Percentiles rank a stretch among this genome's conserved stretches.
phyloP scores from a whole-genome alignment of 257 asterid genomes.

The Haberlea rhodopensis region DNA sequence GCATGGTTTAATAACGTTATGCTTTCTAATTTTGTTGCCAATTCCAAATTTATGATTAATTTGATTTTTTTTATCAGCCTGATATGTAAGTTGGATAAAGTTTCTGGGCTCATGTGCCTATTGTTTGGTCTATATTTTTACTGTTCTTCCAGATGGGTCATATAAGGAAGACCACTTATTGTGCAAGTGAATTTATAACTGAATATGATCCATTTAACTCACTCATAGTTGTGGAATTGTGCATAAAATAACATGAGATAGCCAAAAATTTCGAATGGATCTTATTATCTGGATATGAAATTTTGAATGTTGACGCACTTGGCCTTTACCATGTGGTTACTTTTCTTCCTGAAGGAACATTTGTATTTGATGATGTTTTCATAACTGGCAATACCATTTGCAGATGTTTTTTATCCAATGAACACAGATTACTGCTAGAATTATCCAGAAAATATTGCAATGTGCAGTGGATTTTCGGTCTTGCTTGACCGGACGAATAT shows the following conservation, averaged over 20 bases:
- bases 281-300: background rate
- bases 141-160: background rate
- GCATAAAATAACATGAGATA: background rate
- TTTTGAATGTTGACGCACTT: background rate
- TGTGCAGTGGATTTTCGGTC: slow-evolving; percentile 77
- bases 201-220: background rate
- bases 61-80: no score
- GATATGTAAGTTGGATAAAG: no score
- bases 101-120: background rate
- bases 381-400: slow-evolving; percentile 24
- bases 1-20: background rate
- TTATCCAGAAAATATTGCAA: slow-evolving; percentile 74
- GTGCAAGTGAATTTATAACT: no score
- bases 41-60: background rate
- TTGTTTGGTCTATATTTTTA: background rate
- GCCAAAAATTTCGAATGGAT: background rate
- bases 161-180: background rate
- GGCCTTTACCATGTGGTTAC: background rate
- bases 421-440: slow-evolving; percentile 51
- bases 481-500: slow-evolving; percentile 50
- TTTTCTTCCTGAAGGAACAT: slow-evolving; percentile 4
- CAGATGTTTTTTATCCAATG: slow-evolving; percentile 94
- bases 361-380: slow-evolving; percentile 15
- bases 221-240: background rate
- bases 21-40: background rate